Base-by-base conservation (phyloP, 805 yeast species). In the Jamesozyma piceae region DNA sequence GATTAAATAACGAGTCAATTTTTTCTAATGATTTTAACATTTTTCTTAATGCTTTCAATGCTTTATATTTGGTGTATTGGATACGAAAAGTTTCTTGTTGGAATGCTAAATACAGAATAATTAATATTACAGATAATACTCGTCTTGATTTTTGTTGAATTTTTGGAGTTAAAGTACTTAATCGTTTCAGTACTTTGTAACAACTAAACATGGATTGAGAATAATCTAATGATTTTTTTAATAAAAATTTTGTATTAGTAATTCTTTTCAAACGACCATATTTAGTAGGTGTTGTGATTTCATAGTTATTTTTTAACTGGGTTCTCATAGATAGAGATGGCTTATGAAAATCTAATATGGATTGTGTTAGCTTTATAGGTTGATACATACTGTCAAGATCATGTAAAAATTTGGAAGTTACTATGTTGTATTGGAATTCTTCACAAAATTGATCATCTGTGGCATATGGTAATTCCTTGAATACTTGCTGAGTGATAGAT, bases 381-480 rank as follows among this genome's bases (percentile, higher is more conserved):
- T 55, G 28, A 54, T 58, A 38, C 54, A 58, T 30, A 53, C 49
- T 33, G 60, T 63, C 26, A 58, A 63, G 38, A 47, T 65, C 71
- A 42, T 69, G 71, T 28, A 76, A 53, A 17, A 75, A 56, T 42
- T 68, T 72, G 6, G 77, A 72, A 3, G 77, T 68, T 5, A 75
- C 66, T 2, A 76, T 53, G 3, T 65, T 55, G 51, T 75, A 77
- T 37, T 74, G 66, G 48, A 75, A 73, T 47, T 74, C 74, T 43
- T 77, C 81, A 22, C 65, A 48, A 49, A 75, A 76, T 27, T 46
- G 48, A 22, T 45, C 45, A 26, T 47, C 34, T 4, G 27, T n/a
- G 9, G 29, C 39, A 32, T 31, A 46, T 13, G 55, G 51, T 3
- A 38, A 4, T 29, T 46, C 39, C 20, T 41, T 35, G 40, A 49